Evolutionary conservation across 1,284 basidiomycete species (phyloP).

Genomic region (Cutaneotrichosporon sp.): DNA sequence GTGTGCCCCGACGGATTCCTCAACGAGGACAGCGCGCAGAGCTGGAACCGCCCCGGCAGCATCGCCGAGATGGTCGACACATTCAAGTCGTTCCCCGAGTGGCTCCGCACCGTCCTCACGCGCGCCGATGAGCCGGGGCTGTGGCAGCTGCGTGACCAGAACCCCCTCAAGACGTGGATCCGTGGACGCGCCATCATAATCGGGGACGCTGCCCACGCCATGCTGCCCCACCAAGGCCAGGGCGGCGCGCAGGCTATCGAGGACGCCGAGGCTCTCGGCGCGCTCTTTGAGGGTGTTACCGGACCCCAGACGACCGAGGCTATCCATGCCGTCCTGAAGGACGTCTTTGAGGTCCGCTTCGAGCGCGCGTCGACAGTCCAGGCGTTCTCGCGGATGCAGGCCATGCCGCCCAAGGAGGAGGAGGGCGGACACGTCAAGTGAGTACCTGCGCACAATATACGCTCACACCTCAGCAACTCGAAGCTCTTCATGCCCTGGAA

Average conservation of each 20-base stretch:
- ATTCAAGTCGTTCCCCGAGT: conserved; percentile 31
- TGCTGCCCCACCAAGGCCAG: conserved; percentile 39
- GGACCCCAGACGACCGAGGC: conserved; percentile 10
- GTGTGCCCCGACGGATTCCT: conserved; percentile 37
- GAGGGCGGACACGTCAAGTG: too few relatives aligned
- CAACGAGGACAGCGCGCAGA: conserved; percentile 34
- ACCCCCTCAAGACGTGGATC: conserved; percentile 37
- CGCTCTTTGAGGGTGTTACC: conserved; percentile 21
- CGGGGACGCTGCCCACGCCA: conserved; percentile 49
- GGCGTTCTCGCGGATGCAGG: too few relatives aligned
- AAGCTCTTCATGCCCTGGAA: too few relatives aligned
- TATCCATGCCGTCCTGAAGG: conserved; percentile 26
- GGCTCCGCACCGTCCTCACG: conserved; percentile 22
- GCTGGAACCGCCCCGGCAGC: conserved; percentile 35
- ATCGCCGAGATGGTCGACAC: conserved; percentile 30
- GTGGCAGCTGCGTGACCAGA: conserved; percentile 41
- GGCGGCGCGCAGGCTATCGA: conserved; percentile 38
- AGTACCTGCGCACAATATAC: too few relatives aligned
- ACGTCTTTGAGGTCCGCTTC: conserved; percentile 31
- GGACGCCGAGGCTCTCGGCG: conserved; percentile 33
- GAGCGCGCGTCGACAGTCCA: too few relatives aligned
- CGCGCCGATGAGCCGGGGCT: neutral
- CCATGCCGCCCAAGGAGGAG: too few relatives aligned
- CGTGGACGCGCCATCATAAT: conserved; percentile 38
- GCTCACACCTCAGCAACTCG: too few relatives aligned